Base-by-base conservation (phyloP, 345 rosid genomes). In the Hibiscus mutabilis region DNA sequence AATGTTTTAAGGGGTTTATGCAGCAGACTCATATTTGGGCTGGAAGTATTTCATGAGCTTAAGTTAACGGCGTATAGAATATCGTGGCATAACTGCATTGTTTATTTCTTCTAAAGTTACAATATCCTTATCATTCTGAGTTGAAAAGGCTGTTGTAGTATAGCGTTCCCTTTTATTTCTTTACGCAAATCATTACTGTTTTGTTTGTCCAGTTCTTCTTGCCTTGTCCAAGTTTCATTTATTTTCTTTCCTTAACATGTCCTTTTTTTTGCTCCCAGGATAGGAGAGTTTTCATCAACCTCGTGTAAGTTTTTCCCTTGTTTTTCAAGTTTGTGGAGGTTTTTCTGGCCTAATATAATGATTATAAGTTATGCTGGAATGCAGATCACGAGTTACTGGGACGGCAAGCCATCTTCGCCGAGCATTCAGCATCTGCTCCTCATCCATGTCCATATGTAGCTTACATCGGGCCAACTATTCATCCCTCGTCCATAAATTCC, bases 371-470 rank as follows among this genome's bases (percentile, higher is more conserved):
- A 65, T 71, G 37, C 47, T 67, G 35, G 64, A 79, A 76, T 84
- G 85, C 88, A 94, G 98, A 91, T 88, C 91, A 88, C 65, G 97
- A 89, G 80, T 82, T 83, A 58, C 69, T 84, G 77, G 91, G 89
- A 29, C 97, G 88, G 42, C 89, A 82, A 73, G 87, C 89, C 22
- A 66, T 86, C 56, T 89, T 89, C 52, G 80, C 92, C 11, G 99
- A 95, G 70, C 96, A 86, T 69, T 71, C 93, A 16, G 82, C 89
- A 70, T 79, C 99, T 53, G 85, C 92, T 9, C 78, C 80, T 42
- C 96, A 92, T 75, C 90, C 93, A 56, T 95, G 99, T 76, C 99
- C 99, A 12, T 95, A 95, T 71, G 80, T 95, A 69, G 87, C 97
- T 74, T 95, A 92, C 82, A 62, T 92, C 49, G 97, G 91, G 66